These are phyloP conservation scores for Clarireedia monteithiana DNA, from an alignment of 2,329 filamentous ascomycete genomes.

Conservation along the genomic window DNA sequence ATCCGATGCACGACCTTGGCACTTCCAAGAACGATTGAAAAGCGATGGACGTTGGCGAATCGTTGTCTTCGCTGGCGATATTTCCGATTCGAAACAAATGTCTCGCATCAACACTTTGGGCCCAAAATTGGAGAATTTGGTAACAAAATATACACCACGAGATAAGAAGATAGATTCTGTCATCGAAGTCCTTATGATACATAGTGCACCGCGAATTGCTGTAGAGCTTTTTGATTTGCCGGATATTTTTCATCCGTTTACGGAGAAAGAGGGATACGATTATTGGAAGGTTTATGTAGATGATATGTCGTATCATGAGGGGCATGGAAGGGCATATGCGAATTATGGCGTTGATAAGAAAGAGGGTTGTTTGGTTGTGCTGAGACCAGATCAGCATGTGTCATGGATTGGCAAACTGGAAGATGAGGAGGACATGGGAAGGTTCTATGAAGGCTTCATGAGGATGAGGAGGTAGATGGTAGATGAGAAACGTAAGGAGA, in stretches of 20 bases:
- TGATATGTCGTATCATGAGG: slow-evolving; percentile 45
- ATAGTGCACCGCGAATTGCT: slow-evolving; percentile 42
- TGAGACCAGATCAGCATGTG: slow-evolving; percentile 63
- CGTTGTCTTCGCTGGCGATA: slow-evolving; percentile 54
- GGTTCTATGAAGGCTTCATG: slow-evolving; percentile 16
- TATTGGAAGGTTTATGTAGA: slow-evolving; percentile 52
- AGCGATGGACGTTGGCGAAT: slow-evolving; percentile 52
- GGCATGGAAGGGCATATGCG: slow-evolving; percentile 42
- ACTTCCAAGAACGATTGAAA: slow-evolving; percentile 48
- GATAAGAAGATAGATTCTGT: slow-evolving; percentile 36
- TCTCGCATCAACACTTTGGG: slow-evolving; percentile 41
- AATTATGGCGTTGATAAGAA: slow-evolving; percentile 49
- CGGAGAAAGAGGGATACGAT: slow-evolving; percentile 42
- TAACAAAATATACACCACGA: slow-evolving; percentile 37
- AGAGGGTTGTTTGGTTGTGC: slow-evolving; percentile 49
- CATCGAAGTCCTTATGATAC: slow-evolving; percentile 55
- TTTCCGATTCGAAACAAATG: slow-evolving; percentile 38
- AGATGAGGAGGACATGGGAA: slow-evolving; percentile 15
- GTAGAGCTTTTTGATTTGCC: slow-evolving; percentile 46
- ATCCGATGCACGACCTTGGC: slow-evolving; percentile 43
- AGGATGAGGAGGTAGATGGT: not conserved
- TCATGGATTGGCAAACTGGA: slow-evolving; percentile 33
- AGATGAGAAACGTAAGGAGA: too few species aligned
- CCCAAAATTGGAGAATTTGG: slow-evolving; percentile 35
- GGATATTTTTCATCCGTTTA: slow-evolving; percentile 39